These are phyloP conservation scores for Flaveria floridana DNA, from an alignment of 140 eudicot species.

Conservation along the genomic window DNA sequence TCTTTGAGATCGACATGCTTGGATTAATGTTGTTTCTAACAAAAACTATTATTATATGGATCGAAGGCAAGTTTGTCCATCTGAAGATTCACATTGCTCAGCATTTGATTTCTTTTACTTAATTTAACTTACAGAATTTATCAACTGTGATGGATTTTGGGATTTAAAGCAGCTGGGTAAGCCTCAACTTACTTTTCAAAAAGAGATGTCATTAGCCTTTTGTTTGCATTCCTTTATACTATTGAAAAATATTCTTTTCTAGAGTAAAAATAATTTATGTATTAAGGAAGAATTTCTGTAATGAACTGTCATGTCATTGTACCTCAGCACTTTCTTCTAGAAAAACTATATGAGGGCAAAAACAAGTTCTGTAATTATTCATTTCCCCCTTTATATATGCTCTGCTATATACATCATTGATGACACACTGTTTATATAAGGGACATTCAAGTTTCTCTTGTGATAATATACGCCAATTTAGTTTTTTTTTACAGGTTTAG, in stretches of 20 bases:
- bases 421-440: not conserved
- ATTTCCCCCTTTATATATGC: not conserved
- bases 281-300: not conserved
- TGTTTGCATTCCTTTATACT: not conserved
- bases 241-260: not conserved
- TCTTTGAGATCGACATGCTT: no score
- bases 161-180: not conserved
- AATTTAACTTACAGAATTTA: not conserved
- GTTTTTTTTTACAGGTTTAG: slow-evolving; percentile 32
- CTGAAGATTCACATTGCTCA: no score
- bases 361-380: not conserved
- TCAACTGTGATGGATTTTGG: not conserved
- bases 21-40: not conserved
- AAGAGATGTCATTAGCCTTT: not conserved
- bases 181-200: not conserved
- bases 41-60: not conserved
- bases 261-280: not conserved
- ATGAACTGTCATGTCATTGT: not conserved
- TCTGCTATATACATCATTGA: not conserved
- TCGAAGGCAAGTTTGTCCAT: not conserved
- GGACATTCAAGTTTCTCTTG: not conserved
- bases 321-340: not conserved
- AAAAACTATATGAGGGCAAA: not conserved
- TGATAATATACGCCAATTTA: not conserved
- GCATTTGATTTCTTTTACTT: not conserved